phyloP scores from a whole-genome alignment of 1,284 basidiomycete genomes.

The Papiliotrema terrestris region DNA sequence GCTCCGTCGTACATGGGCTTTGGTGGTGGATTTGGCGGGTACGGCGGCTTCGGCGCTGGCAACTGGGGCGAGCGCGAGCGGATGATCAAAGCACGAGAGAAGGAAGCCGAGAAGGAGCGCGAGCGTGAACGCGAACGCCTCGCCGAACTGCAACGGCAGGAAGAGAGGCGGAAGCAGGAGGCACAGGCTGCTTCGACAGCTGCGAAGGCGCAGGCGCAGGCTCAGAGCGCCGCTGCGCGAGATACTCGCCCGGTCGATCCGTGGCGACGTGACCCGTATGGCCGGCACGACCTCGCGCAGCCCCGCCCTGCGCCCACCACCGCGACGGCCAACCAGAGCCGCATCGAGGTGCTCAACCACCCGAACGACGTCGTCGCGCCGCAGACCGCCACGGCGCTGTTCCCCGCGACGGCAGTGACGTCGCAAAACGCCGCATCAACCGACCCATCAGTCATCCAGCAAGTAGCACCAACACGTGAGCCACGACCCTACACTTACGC shows the following conservation, averaged over 20 bases:
- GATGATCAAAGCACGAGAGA: background rate
- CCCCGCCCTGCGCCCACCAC: background rate
- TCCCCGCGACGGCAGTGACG: background rate
- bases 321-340: slow-evolving; percentile 11
- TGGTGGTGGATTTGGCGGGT: slow-evolving; percentile 1
- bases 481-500: slow-evolving; percentile 37
- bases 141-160: slow-evolving; percentile 1
- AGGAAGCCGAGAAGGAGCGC: slow-evolving; percentile 5
- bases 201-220: background rate
- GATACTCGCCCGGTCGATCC: slow-evolving; percentile 1
- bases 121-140: slow-evolving; percentile 8
- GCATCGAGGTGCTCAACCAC: slow-evolving; percentile 37
- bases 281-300: background rate
- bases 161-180: slow-evolving; percentile 11
- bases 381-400: background rate
- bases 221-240: background rate
- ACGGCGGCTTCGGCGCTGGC: slow-evolving; percentile 3
- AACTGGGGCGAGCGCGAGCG: slow-evolving; percentile 5
- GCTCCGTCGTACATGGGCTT: slow-evolving; percentile 3
- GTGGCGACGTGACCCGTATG: background rate
- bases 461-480: slow-evolving; percentile 32
- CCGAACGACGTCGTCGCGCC: slow-evolving; percentile 11
- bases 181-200: slow-evolving; percentile 16
- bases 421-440: no score
- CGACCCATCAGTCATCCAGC: slow-evolving; percentile 22